These are phyloP conservation scores for Populus deltoides DNA, from an alignment of 345 rosid species.

Conservation along the genomic window DNA sequence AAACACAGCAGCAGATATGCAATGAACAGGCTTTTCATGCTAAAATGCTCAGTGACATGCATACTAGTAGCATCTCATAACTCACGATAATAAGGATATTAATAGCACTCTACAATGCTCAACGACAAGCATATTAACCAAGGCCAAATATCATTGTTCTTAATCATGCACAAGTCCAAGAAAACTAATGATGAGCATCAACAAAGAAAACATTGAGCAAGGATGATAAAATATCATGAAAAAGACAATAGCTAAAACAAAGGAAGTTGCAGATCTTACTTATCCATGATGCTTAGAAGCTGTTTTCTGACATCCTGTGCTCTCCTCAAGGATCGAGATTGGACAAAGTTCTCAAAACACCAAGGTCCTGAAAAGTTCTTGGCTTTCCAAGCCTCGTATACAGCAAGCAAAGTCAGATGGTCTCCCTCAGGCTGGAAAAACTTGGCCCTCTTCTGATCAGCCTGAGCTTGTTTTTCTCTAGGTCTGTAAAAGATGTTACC, in stretches of 20 bases:
- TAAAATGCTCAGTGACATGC: background rate
- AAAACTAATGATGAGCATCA: background rate
- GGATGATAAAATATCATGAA: background rate
- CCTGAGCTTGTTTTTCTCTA: slow-evolving; percentile 91
- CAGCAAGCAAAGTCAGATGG: slow-evolving; percentile 88
- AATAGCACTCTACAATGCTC: background rate
- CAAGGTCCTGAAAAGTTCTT: slow-evolving; percentile 84
- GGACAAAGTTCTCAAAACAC: slow-evolving; percentile 90
- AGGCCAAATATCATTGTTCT: background rate
- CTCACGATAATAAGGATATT: background rate
- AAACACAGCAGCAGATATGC: background rate
- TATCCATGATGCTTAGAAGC: slow-evolving; percentile 86
- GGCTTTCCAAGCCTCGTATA: slow-evolving; percentile 91
- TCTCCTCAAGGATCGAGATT: slow-evolving; percentile 70
- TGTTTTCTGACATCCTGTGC: slow-evolving; percentile 89
- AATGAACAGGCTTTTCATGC: background rate
- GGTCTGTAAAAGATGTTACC: slow-evolving; percentile 90
- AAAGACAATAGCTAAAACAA: background rate
- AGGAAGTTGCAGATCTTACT: slow-evolving; percentile 38
- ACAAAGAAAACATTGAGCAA: background rate
- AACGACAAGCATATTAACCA: background rate
- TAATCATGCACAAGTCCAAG: background rate
- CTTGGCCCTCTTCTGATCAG: slow-evolving; percentile 88
- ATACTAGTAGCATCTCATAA: background rate
- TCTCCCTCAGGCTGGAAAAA: slow-evolving; percentile 92